A percentile compares a stretch with the other conserved stretches of the same genome.
These are phyloP conservation scores for Torulaspora franciscae DNA, from an alignment of 805 yeast genomes.

Conservation along the genomic window DNA sequence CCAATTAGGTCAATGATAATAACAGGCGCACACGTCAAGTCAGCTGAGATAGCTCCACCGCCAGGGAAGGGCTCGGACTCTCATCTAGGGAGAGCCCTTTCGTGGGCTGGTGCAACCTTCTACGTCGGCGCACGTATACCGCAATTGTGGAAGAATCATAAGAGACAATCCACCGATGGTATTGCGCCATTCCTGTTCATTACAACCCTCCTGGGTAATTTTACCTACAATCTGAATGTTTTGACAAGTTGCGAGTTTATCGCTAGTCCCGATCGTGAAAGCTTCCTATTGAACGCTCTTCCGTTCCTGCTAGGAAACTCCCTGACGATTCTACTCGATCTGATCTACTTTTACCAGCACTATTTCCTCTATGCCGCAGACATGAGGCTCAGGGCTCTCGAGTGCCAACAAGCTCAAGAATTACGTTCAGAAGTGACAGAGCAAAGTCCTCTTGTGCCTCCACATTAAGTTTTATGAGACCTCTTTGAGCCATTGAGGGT, in stretches of 20 bases:
- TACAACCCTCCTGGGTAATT: conserved; percentile 73
- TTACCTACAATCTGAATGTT: conserved; percentile 72
- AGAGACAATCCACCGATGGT: conserved; percentile 80
- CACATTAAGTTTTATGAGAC: not conserved
- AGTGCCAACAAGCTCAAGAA: conserved; percentile 16
- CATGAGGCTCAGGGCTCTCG: conserved; percentile 27
- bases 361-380: conserved; percentile 34
- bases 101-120: conserved; percentile 75
- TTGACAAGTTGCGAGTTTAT: conserved; percentile 56
- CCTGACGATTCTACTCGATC: conserved; percentile 78
- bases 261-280: conserved; percentile 35
- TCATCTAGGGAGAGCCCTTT: conserved; percentile 45
- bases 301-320: conserved; percentile 83
- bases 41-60: not conserved
- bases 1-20: conserved; percentile 5
- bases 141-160: conserved; percentile 70
- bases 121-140: conserved; percentile 81
- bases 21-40: not conserved
- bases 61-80: conserved; percentile 15
- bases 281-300: conserved; percentile 60
- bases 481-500: not conserved
- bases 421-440: not conserved
- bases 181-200: conserved; percentile 74
- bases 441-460: conserved; percentile 3
- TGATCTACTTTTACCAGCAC: conserved; percentile 60